Evolutionary conservation across 2,329 filamentous ascomycete genomes (phyloP).

Genomic region (Claviceps digitariae): DNA sequence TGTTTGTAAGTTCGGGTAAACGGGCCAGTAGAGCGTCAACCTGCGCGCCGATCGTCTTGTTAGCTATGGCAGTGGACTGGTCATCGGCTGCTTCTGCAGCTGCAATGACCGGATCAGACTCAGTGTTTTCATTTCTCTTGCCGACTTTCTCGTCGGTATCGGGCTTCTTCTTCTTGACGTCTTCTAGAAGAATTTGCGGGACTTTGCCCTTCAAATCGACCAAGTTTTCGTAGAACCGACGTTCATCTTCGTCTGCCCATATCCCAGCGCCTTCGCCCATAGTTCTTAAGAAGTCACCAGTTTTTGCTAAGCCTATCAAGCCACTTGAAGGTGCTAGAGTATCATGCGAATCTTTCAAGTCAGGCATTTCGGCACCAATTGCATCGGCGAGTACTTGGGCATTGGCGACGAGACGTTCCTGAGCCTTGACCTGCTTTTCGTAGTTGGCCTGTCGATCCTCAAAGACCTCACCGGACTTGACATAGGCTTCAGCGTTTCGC

Average conservation of each 20-base stretch:
- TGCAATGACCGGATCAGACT: slow-evolving; percentile 41
- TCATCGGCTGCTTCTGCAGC: slow-evolving; percentile 51
- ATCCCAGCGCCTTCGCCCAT: slow-evolving; percentile 86
- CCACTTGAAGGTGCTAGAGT: slow-evolving; percentile 51
- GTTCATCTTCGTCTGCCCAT: slow-evolving; percentile 97
- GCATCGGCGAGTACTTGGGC: slow-evolving; percentile 84
- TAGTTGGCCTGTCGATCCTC: slow-evolving; percentile 94
- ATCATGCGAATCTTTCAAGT: slow-evolving; percentile 72
- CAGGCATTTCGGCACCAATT: slow-evolving; percentile 84
- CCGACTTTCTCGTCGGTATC: slow-evolving; percentile 72
- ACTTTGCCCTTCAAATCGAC: slow-evolving; percentile 94
- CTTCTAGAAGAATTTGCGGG: slow-evolving; percentile 82
- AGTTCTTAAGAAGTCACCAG: slow-evolving; percentile 81
- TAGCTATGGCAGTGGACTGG: slow-evolving; percentile 84
- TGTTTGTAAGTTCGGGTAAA: slow-evolving; percentile 81
- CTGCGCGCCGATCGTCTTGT: slow-evolving; percentile 94
- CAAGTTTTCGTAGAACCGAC: slow-evolving; percentile 94
- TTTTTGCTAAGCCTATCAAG: slow-evolving; percentile 85
- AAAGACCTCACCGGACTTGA: slow-evolving; percentile 96
- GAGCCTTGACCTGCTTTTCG: slow-evolving; percentile 82
- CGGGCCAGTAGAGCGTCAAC: slow-evolving; percentile 81
- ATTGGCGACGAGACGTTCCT: slow-evolving; percentile 81
- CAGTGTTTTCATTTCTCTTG: slow-evolving; percentile 48
- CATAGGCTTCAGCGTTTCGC: slow-evolving; percentile 94
- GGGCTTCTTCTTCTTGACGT: slow-evolving; percentile 83